Conservation (phyloP, 495 filamentous ascomycete genomes). For the Tuber calosporum region DNA sequence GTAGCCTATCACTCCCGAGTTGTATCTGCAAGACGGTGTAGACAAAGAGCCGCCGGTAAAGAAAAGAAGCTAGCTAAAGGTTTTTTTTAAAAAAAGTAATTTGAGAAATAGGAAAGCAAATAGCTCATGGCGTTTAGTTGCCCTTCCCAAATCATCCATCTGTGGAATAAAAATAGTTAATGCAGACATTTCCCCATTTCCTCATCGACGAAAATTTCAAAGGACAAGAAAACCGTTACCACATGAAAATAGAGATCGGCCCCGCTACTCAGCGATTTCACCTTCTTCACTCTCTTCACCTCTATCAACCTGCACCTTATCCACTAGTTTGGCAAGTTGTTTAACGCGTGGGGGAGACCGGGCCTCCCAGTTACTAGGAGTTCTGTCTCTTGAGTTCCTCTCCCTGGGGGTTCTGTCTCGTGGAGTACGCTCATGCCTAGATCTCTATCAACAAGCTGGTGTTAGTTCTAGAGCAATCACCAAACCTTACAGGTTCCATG, state of each 20-base stretch:
- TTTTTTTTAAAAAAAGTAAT: not conserved
- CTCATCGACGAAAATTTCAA: not conserved
- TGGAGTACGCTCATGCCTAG: slow-evolving; percentile 57
- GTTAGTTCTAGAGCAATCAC: slow-evolving; percentile 21
- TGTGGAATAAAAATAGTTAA: not conserved
- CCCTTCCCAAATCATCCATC: not conserved
- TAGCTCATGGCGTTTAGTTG: not conserved
- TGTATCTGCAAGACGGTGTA: not conserved
- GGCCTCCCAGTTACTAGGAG: slow-evolving; percentile 22
- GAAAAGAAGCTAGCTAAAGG: not conserved
- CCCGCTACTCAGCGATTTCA: slow-evolving; percentile 82
- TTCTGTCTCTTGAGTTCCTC: slow-evolving; percentile 30
- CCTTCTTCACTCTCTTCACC: slow-evolving; percentile 82
- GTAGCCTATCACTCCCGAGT: not conserved
- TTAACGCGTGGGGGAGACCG: slow-evolving; percentile 28
- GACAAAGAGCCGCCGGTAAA: not conserved
- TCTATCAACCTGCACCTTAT: slow-evolving; percentile 43
- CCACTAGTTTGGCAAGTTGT: slow-evolving; percentile 36
- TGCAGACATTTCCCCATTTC: slow-evolving; percentile 2
- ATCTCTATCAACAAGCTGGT: slow-evolving; percentile 45
- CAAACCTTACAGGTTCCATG: not conserved
- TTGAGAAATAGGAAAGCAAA: not conserved
- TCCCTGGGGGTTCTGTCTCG: slow-evolving; percentile 48
- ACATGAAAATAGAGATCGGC: not conserved
- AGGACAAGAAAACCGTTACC: slow-evolving; percentile 2